These are phyloP conservation scores for Caulochytrium protostelioides DNA, from an alignment of 371 early-diverging fungal species.

Conservation along the genomic window DNA sequence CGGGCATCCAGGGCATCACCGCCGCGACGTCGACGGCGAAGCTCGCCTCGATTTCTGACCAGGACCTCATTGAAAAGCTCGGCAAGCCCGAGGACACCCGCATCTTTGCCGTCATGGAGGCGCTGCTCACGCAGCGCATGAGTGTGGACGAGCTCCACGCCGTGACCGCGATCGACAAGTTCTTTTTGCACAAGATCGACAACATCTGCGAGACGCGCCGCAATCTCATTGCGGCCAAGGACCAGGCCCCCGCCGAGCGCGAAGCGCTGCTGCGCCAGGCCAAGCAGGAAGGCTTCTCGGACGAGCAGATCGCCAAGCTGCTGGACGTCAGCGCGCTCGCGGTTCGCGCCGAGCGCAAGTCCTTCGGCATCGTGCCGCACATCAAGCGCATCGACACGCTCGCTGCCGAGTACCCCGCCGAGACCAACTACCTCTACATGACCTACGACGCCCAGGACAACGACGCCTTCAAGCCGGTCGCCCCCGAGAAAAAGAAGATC, in stretches of 20 bases:
- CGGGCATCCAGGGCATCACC: slow-evolving; percentile 27
- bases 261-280: slow-evolving; percentile 33
- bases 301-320: slow-evolving; percentile 52
- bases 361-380: slow-evolving; percentile 45
- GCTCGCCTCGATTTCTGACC: slow-evolving; percentile 9
- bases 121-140: slow-evolving; percentile 62
- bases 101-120: slow-evolving; percentile 68
- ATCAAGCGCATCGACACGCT: slow-evolving; percentile 82
- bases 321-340: slow-evolving; percentile 22
- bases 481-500: slow-evolving; percentile 59
- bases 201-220: slow-evolving; percentile 52
- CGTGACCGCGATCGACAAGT: slow-evolving; percentile 78
- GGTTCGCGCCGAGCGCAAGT: slow-evolving; percentile 42
- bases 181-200: slow-evolving; percentile 78
- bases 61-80: slow-evolving; percentile 47
- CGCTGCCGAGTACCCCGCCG: slow-evolving; percentile 80
- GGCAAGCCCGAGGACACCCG: slow-evolving; percentile 66
- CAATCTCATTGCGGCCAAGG: slow-evolving; percentile 22
- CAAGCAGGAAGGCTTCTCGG: slow-evolving; percentile 73
- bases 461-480: no score
- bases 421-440: slow-evolving; percentile 78
- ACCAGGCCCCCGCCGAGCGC: slow-evolving; percentile 10
- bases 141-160: slow-evolving; percentile 61
- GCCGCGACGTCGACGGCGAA: background rate
- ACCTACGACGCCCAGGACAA: slow-evolving; percentile 70